Evolutionary conservation across 257 asterid species (phyloP).

Genomic region (Phtheirospermum japonicum): DNA sequence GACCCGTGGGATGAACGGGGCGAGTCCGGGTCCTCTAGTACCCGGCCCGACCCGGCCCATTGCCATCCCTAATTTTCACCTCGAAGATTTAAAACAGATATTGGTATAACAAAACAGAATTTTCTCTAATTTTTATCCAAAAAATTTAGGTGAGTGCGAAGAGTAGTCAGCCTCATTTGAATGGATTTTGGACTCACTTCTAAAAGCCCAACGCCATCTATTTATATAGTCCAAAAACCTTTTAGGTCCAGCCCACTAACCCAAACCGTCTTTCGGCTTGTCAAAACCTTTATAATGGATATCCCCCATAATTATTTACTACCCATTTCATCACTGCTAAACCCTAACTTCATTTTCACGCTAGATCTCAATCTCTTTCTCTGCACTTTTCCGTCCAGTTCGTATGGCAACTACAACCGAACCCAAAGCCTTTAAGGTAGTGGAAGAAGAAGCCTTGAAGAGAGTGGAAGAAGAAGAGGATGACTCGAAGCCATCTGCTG

Average conservation of each 20-base stretch:
- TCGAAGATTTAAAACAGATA: too few relatives aligned
- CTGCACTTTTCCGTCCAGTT: not conserved
- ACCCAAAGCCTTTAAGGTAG: slow-evolving; percentile 32
- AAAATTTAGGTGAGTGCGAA: too few relatives aligned
- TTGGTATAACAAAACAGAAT: too few relatives aligned
- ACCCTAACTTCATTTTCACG: slow-evolving; percentile 26
- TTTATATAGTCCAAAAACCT: too few relatives aligned
- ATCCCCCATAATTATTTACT: not conserved
- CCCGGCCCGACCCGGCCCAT: too few relatives aligned
- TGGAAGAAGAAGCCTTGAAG: slow-evolving; percentile 42
- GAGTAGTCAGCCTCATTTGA: too few relatives aligned
- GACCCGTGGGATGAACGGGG: too few relatives aligned
- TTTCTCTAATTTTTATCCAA: too few relatives aligned
- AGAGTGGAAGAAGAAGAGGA: slow-evolving; percentile 50
- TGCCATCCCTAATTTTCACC: too few relatives aligned
- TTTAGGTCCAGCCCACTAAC: not conserved
- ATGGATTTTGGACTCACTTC: too few relatives aligned
- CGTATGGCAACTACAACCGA: slow-evolving; percentile 46
- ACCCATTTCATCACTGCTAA: slow-evolving; percentile 18
- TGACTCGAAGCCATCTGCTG: slow-evolving; percentile 37
- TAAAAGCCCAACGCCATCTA: too few relatives aligned
- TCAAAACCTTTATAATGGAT: not conserved
- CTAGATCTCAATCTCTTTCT: slow-evolving; percentile 24
- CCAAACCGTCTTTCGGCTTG: not conserved
- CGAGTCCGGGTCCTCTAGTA: too few relatives aligned